Conservation (phyloP, 179 eudicot genomes). For the Patellifolia procumbens region DNA sequence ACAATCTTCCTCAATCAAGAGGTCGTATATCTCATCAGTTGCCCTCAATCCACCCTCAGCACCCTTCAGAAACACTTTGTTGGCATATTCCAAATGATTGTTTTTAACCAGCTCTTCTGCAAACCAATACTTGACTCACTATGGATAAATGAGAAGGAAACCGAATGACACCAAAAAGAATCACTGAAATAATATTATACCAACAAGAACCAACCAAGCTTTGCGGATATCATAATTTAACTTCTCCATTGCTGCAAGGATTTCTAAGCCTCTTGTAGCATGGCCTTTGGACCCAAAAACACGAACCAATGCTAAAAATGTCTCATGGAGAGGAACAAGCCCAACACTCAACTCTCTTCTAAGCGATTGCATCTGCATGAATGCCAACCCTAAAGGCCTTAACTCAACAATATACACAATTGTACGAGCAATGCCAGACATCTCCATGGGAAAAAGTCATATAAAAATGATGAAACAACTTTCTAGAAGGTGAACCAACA, state of each 20-base stretch:
- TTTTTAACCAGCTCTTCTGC: conserved; percentile 80
- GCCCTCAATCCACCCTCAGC: conserved; percentile 88
- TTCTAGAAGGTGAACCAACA: background rate
- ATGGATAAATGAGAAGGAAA: conserved; percentile 12
- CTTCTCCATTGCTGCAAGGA: conserved; percentile 97
- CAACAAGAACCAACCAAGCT: conserved; percentile 96
- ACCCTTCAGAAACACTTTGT: conserved; percentile 89
- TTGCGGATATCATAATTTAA: conserved; percentile 81
- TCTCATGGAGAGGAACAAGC: conserved; percentile 91
- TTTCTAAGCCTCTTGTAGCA: conserved; percentile 85
- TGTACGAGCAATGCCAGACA: background rate
- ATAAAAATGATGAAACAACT: background rate
- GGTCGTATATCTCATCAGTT: conserved; percentile 88
- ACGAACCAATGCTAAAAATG: conserved; percentile 79
- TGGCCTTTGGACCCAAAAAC: conserved; percentile 82
- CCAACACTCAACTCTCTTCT: conserved; percentile 90
- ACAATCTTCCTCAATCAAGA: conserved; percentile 84
- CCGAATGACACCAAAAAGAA: conserved; percentile 11
- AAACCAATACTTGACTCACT: conserved; percentile 15
- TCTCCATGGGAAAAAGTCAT: background rate
- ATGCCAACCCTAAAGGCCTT: background rate
- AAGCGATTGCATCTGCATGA: conserved; percentile 85
- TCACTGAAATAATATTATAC: conserved; percentile 44
- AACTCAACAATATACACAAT: background rate
- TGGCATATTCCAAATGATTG: conserved; percentile 82